These are phyloP conservation scores for Yamadazyma spencermartinsiae DNA, from an alignment of 1,139 yeast species.

Conservation along the genomic window DNA sequence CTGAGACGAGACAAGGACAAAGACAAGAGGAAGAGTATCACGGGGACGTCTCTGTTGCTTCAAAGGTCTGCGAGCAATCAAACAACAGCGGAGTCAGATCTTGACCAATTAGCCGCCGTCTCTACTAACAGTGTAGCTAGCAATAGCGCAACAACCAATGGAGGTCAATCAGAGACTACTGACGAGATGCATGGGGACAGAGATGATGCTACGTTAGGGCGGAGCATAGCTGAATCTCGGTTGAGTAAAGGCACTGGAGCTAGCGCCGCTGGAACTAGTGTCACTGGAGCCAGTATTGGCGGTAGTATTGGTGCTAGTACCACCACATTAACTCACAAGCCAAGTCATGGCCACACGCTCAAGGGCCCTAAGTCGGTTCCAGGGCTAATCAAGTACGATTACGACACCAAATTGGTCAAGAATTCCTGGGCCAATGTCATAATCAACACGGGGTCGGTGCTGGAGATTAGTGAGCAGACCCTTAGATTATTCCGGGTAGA, in stretches of 20 bases:
- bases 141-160: neutral
- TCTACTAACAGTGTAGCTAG: neutral
- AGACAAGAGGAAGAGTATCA: constrained; percentile 16
- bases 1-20: constrained; percentile 15
- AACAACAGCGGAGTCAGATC: constrained; percentile 4
- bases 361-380: constrained; percentile 14
- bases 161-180: too few relatives aligned
- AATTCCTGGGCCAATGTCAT: constrained; percentile 48
- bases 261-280: neutral
- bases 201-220: neutral
- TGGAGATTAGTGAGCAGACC: constrained; percentile 39
- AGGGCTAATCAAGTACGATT: constrained; percentile 32
- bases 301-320: neutral
- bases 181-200: neutral
- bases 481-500: constrained; percentile 59
- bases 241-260: too few relatives aligned
- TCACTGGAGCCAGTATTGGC: neutral
- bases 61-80: constrained; percentile 9
- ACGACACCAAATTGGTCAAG: constrained; percentile 32
- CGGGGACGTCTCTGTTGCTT: constrained; percentile 8
- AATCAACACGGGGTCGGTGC: constrained; percentile 25
- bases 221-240: neutral
- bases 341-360: neutral
- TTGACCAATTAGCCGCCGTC: too few relatives aligned
- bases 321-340: neutral